Percentiles rank a stretch among this genome's conserved stretches.
These are phyloP conservation scores for Penicillium coprophilum DNA, from an alignment of 495 filamentous ascomycete genomes.

Conservation along the genomic window DNA sequence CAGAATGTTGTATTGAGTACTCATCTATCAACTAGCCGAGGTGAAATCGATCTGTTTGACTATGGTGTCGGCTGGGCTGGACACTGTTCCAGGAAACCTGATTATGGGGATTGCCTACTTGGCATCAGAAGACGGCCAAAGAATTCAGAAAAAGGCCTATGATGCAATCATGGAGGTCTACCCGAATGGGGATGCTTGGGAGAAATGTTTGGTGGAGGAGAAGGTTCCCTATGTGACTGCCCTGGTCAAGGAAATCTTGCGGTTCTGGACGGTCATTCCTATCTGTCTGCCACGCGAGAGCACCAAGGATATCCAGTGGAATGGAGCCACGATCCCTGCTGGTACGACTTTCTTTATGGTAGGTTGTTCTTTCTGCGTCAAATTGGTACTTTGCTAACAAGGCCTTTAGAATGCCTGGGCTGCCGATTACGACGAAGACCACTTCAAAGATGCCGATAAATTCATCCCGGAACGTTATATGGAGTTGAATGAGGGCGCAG, in stretches of 20 bases:
- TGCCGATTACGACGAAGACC: conserved; percentile 64
- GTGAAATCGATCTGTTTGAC: conserved; percentile 72
- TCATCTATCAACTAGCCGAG: conserved; percentile 47
- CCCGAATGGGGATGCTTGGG: conserved; percentile 64
- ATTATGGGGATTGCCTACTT: conserved; percentile 74
- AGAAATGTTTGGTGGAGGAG: conserved; percentile 63
- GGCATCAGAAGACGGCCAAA: conserved; percentile 58
- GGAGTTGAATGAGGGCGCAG: conserved; percentile 51
- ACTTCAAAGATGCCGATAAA: conserved; percentile 58
- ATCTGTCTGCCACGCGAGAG: conserved; percentile 66
- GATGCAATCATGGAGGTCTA: conserved; percentile 64
- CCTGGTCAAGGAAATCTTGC: conserved; percentile 65
- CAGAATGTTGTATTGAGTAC: neutral
- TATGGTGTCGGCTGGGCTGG: conserved; percentile 73
- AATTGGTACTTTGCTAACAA: conserved; percentile 6
- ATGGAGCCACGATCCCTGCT: conserved; percentile 58
- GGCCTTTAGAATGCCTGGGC: conserved; percentile 60
- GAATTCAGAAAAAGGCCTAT: conserved; percentile 63
- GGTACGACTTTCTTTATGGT: conserved; percentile 69
- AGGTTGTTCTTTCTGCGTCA: conserved; percentile 10
- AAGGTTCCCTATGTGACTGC: conserved; percentile 71
- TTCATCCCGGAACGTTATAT: conserved; percentile 69
- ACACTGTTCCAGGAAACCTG: conserved; percentile 65
- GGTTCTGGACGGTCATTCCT: conserved; percentile 74
- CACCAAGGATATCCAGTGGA: conserved; percentile 63